These are phyloP conservation scores for Picea engelmannii DNA, from an alignment of 83 land plant genomes.

Conservation along the genomic window DNA sequence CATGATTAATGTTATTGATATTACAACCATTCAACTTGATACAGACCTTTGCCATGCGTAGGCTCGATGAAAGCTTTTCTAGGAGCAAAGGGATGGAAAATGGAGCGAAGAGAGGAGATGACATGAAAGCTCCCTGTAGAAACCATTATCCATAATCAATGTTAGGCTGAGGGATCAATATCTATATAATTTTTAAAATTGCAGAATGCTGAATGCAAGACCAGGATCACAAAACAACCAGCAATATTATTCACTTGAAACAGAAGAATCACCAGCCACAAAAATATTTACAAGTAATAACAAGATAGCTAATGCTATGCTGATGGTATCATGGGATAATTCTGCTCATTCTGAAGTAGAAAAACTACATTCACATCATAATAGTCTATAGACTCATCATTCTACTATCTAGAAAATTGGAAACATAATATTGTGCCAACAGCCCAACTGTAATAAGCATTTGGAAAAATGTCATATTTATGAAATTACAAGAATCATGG, in stretches of 20 bases:
- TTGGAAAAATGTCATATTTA: too few species aligned
- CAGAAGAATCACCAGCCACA: background rate
- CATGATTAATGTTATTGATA: background rate
- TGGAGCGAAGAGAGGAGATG: slow-evolving; percentile 80
- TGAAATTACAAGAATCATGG: too few species aligned
- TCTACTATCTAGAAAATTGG: too few species aligned
- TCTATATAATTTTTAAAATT: background rate
- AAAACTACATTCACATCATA: too few species aligned
- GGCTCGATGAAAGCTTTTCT: slow-evolving; percentile 85
- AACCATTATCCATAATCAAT: background rate
- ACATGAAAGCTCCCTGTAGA: slow-evolving; percentile 70
- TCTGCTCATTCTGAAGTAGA: too few species aligned
- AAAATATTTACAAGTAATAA: too few species aligned
- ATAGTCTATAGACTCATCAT: too few species aligned
- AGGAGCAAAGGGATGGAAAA: slow-evolving; percentile 81
- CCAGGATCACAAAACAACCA: background rate
- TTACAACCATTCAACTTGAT: background rate
- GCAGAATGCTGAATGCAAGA: slow-evolving; percentile 2
- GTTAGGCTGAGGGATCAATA: background rate
- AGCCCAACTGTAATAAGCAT: too few species aligned
- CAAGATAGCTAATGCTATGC: too few species aligned
- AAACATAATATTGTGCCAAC: too few species aligned
- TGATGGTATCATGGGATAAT: too few species aligned
- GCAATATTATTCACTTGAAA: background rate
- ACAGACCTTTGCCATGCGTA: slow-evolving; percentile 82